Base-by-base conservation (phyloP, 2,329 filamentous ascomycete species). In the Calonectria hawksworthii region DNA sequence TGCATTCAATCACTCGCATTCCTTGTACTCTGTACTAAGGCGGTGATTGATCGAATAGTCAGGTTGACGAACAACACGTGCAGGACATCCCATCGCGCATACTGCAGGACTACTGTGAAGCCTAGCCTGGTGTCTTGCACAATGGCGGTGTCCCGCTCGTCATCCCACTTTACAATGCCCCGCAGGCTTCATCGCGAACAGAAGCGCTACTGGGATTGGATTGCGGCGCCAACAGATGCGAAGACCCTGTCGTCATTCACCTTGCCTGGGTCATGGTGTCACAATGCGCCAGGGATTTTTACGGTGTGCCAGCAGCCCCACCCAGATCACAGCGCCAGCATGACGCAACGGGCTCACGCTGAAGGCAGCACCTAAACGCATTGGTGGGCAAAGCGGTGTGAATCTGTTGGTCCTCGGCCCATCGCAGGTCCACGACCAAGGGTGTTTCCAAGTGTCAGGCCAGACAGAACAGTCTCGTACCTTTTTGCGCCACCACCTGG, bases 291-390 rank as follows among this genome's bases (percentile, higher is more conserved):
- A 63, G 63, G 75, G 70, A 77, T 80, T 80, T 65, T 23, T 80
- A 73, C 73, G 78, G 74, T 78, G 70, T 74, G 54, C 72, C 66
- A 61, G 47, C 54, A 63, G 61, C 63, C 73, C 74, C 75, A 75
- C 74, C 75, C 63, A 75, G 72, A 51, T 70, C 74, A 52, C 72
- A 66, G 68, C 70, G 72, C 79, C 70, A 75, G 75, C 77, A 81
- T 81, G 80, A 81, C 80, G 78, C 80, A 81, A 80, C 75, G 65
- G 68, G 72, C 72, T 75, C 67, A 71, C 74, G 67, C 44, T 51
- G 34, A 71, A 74, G 72, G 72, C 74, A 68, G 72, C 73, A 72
- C 76, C 80, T 75, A 74, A 78, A 80, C 74, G 75, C 73, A 68
- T 77, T 72, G 70, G 68, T 68, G 69, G 65, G 74, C 77, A 70